These are phyloP conservation scores for Nigrospora sphaerica DNA, from an alignment of 2,329 filamentous ascomycete genomes.

Conservation along the genomic window DNA sequence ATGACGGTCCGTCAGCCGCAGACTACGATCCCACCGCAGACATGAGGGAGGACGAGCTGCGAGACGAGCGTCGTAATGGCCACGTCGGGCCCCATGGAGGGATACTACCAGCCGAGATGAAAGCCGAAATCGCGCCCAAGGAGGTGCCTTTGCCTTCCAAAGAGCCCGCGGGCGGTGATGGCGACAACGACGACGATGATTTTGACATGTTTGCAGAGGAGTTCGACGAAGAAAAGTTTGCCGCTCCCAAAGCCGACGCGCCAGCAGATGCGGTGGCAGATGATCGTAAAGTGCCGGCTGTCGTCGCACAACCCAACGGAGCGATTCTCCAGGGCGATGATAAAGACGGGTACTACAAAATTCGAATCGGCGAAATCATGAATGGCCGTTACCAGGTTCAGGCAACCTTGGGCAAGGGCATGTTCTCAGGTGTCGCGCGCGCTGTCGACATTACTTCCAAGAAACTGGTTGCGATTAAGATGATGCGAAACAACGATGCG, in stretches of 20 bases:
- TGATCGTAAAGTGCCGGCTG: conserved; percentile 39
- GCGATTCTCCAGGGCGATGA: conserved; percentile 91
- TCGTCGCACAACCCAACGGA: conserved; percentile 44
- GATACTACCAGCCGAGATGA: conserved; percentile 33
- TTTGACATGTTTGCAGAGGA: conserved; percentile 89
- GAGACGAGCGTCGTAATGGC: conserved; percentile 48
- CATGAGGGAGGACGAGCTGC: conserved; percentile 63
- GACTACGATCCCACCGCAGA: conserved; percentile 74
- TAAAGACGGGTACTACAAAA: conserved; percentile 91
- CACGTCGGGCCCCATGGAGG: conserved; percentile 51
- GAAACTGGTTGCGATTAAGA: conserved; percentile 87
- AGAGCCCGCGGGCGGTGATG: conserved; percentile 37
- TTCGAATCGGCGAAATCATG: conserved; percentile 84
- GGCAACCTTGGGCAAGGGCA: conserved; percentile 81
- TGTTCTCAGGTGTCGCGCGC: conserved; percentile 93
- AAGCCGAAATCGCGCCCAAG: conserved; percentile 27
- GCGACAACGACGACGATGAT: conserved; percentile 65
- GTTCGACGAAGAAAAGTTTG: conserved; percentile 60
- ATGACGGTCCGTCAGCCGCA: conserved; percentile 66
- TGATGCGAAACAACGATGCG: conserved; percentile 93
- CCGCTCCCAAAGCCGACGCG: conserved; percentile 36
- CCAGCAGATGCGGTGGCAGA: conserved; percentile 30
- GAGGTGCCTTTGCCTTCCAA: conserved; percentile 28
- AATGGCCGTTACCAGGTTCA: conserved; percentile 86
- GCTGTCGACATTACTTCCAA: conserved; percentile 71